Evolutionary conservation across 2,329 filamentous ascomycete species (phyloP), one percentile per base, ranked within the genome.

Genomic region (Aspergillus japonicus): DNA sequence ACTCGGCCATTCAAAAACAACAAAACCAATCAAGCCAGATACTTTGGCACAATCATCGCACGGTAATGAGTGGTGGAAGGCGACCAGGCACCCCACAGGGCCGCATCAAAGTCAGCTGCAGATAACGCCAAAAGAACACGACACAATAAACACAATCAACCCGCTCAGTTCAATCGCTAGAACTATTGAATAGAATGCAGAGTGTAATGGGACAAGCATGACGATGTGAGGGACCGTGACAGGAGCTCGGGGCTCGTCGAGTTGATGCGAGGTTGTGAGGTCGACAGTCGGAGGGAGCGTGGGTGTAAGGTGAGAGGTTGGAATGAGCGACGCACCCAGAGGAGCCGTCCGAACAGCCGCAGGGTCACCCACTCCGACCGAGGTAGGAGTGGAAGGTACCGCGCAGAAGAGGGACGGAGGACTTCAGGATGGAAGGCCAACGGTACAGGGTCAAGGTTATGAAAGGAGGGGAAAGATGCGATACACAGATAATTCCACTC

Each of bases 91-190:
- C 44, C 50, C 39, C 39, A 44, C 39, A 44, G 39, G 39, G 50
- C 60, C 59, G 61, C 62, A 39, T 59, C 50, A 60, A 58, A 51
- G 49, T 53, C 59, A 62, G 50, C 50, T 35, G 53, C 52, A 51
- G n/a, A 23, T 50, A 51, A 56, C 44, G 47, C 47, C 47, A 56
- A 49, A 47, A 55, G 49, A 50, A 59, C 55, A 52, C 59, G 57
- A 54, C 62, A 66, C 62, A 66, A 58, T 56, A 62, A 67, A 58
- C 62, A 62, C 53, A 62, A 63, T 64, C 67, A 68, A 68, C 63
- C 67, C 69, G 67, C 66, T 69, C 62, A 69, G 59, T 66, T 69
- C 65, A 67, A 68, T 69, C 69, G 69, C 69, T 71, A 69, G 62
- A 44, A 69, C 63, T 68, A 66, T 68, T 65, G 68, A 59, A 68